Evolutionary conservation across 495 filamentous ascomycete species (phyloP).

Genomic region (Tuber aestivum): DNA sequence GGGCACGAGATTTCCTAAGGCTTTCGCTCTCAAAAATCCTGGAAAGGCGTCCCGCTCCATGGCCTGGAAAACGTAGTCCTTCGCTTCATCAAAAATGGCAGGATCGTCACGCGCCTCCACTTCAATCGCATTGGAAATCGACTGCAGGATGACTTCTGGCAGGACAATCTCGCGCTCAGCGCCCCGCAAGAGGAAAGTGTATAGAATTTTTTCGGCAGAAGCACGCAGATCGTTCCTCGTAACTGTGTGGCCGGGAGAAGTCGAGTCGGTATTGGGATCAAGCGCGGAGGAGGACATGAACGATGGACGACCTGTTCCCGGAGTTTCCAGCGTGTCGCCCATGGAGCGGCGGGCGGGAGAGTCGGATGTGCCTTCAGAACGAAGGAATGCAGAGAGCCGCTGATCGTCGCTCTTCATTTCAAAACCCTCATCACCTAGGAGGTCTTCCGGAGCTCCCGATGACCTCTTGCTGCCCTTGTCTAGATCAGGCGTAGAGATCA

Average conservation of each 20-base stretch:
- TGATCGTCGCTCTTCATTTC: conserved; percentile 67
- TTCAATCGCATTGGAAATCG: conserved; percentile 78
- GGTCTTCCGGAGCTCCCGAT: conserved; percentile 64
- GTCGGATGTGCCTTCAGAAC: conserved; percentile 50
- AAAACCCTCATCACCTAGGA: conserved; percentile 51
- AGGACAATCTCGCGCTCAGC: conserved; percentile 93
- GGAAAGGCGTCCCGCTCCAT: conserved; percentile 99
- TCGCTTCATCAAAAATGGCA: conserved; percentile 92
- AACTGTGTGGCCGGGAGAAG: conserved; percentile 78
- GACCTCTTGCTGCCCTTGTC: conserved; percentile 81
- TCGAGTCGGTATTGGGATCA: conserved; percentile 57
- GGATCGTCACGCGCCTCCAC: conserved; percentile 87
- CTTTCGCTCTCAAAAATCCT: conserved; percentile 89
- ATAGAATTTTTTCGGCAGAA: conserved; percentile 95
- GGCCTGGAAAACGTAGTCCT: conserved; percentile 98
- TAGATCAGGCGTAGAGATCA: conserved; percentile 85
- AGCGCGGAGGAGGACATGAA: conserved; percentile 44
- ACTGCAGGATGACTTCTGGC: conserved; percentile 73
- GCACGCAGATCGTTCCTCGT: conserved; percentile 78
- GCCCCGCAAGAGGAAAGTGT: conserved; percentile 85
- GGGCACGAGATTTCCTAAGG: conserved; percentile 88
- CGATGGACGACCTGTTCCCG: conserved; percentile 37
- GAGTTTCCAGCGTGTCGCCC: conserved; percentile 54
- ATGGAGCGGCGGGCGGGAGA: conserved; percentile 44
- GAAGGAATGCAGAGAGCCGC: conserved; percentile 79